These are phyloP conservation scores for Pelargonium fulgidum DNA, from an alignment of 441 rosid species.

Conservation along the genomic window DNA sequence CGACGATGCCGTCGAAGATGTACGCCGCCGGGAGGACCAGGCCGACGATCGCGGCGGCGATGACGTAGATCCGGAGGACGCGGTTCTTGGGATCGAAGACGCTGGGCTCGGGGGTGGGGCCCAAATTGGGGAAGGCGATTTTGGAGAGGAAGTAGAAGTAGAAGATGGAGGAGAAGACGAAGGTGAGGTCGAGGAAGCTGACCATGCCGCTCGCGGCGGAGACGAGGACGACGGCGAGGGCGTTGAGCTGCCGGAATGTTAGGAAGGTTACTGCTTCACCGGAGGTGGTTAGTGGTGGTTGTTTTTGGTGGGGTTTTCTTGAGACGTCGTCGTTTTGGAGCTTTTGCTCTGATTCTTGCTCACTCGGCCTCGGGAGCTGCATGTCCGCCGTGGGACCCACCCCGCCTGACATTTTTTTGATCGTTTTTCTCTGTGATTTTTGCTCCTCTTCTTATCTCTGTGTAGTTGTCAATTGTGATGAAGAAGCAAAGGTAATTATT, in stretches of 20 bases:
- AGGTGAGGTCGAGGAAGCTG: slow-evolving; percentile 2
- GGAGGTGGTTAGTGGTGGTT: too few species aligned
- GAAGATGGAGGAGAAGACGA: background rate
- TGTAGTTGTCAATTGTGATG: too few species aligned
- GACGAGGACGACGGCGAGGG: background rate
- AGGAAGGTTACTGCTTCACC: background rate
- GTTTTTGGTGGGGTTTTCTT: too few species aligned
- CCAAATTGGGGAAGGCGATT: background rate
- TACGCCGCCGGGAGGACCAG: slow-evolving; percentile 5
- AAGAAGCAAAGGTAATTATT: too few species aligned
- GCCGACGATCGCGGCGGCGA: background rate
- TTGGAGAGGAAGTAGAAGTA: slow-evolving; percentile 4
- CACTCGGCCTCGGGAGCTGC: too few species aligned
- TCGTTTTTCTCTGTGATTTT: too few species aligned
- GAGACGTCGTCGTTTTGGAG: too few species aligned
- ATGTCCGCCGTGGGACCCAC: too few species aligned
- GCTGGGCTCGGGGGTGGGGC: background rate
- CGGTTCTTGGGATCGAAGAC: background rate
- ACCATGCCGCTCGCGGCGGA: slow-evolving; percentile 5
- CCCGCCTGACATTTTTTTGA: too few species aligned
- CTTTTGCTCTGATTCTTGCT: too few species aligned
- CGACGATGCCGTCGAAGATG: slow-evolving; percentile 1
- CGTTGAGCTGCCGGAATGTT: slow-evolving; percentile 1
- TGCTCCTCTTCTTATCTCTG: too few species aligned
- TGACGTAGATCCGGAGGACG: background rate